These are phyloP conservation scores for Tricholoma flavovirens DNA, from an alignment of 768 basidiomycete genomes.

Conservation along the genomic window DNA sequence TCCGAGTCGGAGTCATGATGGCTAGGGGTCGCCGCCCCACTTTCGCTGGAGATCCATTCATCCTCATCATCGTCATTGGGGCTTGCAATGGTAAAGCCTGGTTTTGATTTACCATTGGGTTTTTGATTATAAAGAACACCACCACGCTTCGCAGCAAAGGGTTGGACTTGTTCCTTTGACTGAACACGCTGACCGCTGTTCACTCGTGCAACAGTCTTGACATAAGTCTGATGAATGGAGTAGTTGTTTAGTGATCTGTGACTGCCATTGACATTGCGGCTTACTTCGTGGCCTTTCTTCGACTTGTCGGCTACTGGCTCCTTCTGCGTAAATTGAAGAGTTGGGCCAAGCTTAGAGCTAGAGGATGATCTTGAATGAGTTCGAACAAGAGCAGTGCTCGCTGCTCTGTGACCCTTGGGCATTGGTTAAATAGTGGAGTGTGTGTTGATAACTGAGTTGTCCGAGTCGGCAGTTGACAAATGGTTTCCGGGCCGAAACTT, in stretches of 20 bases:
- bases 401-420: slow-evolving; percentile 43
- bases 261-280: slow-evolving; percentile 18
- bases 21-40: slow-evolving; percentile 65
- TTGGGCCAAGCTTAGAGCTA: slow-evolving; percentile 50
- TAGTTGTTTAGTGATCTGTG: slow-evolving; percentile 2
- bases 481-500: slow-evolving; percentile 9
- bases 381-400: slow-evolving; percentile 42
- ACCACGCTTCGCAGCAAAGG: slow-evolving; percentile 18
- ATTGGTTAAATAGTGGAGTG: slow-evolving; percentile 32
- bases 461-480: background rate
- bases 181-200: slow-evolving; percentile 32
- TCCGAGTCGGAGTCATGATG: slow-evolving; percentile 40
- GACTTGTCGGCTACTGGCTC: slow-evolving; percentile 48
- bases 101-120: slow-evolving; percentile 33
- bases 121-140: slow-evolving; percentile 19
- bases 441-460: no score
- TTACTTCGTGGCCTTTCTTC: slow-evolving; percentile 51
- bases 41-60: slow-evolving; percentile 77
- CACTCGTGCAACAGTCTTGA: slow-evolving; percentile 23
- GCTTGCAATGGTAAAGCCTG: slow-evolving; percentile 55
- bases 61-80: slow-evolving; percentile 53
- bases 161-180: slow-evolving; percentile 28
- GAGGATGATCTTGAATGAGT: slow-evolving; percentile 64
- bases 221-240: slow-evolving; percentile 17
- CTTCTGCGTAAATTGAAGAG: slow-evolving; percentile 66